Conservation (phyloP, 2,329 filamentous ascomycete genomes). For the Aspergillus intermedius region DNA sequence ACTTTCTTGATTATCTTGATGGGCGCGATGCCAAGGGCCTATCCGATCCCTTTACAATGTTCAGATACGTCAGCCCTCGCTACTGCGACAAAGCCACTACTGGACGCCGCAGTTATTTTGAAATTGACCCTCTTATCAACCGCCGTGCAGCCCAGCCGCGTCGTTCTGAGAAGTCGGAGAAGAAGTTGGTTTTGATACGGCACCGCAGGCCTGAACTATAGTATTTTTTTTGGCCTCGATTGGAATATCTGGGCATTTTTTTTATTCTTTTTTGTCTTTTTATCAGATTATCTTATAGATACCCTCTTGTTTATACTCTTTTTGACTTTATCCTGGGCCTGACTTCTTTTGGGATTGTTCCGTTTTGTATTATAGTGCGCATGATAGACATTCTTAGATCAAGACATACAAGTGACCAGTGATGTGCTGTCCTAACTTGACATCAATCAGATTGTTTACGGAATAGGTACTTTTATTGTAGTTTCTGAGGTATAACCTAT, state of each 20-base stretch:
- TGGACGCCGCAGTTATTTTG: slow-evolving; percentile 18
- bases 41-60: slow-evolving; percentile 12
- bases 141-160: neutral
- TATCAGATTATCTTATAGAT: no score
- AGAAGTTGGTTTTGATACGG: neutral
- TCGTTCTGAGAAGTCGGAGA: neutral
- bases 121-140: slow-evolving; percentile 9
- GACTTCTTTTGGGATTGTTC: no score
- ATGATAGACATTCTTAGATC: no score
- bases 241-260: no score
- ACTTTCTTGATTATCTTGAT: slow-evolving; percentile 14
- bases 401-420: neutral
- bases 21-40: slow-evolving; percentile 3
- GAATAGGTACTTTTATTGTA: no score
- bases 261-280: neutral
- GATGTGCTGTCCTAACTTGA: neutral
- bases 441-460: no score
- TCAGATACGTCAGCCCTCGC: slow-evolving; percentile 5
- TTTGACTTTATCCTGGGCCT: no score
- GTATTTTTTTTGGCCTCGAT: no score
- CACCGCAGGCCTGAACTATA: neutral
- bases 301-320: no score
- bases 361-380: no score
- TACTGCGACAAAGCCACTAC: slow-evolving; percentile 10
- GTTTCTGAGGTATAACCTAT: no score